Base-by-base conservation (phyloP, 345 rosid species). In the Salix suchowensis region DNA sequence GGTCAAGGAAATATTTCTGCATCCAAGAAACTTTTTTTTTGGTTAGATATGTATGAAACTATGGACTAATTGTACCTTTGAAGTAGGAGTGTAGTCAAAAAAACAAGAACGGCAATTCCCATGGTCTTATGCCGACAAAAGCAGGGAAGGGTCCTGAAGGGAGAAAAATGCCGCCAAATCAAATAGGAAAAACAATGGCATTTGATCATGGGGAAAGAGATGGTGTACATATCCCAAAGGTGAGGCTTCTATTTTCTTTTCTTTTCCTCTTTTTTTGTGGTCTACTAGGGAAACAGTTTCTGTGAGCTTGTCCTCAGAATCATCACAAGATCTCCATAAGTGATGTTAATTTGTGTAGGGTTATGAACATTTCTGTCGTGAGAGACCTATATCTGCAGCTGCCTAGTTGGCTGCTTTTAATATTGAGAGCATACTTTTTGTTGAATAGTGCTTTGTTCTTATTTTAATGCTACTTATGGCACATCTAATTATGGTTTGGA, bases 61-160 rank as follows among this genome's bases (percentile, higher is more conserved):
- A 34, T 37, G 8, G 34, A 71, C 78, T 82, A 54, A 74, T 52
- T 55, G 50, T 66, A 48, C 75, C 64, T 80, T 72, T 65, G 65
- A 77, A 78, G 66, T 85, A 85, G 90, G 83, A 79, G 70, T 48
- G 80, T 82, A 48, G 74, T 78, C n/a, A n/a, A 65, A 77, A 58
- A 66, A 75, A 67, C 70, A 85, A 77, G 82, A 87, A 78, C 66
- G 79, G 82, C 61, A 70, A n/a, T 78, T 75, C 71, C 30, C 74
- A 73, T 67, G 73, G 69, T 50, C 75, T 73, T 76, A 44, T 77
- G 44, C 71, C 75, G 60, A 70, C 74, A 78, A 86, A 78, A 76
- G 67, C 75, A 54, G 76, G 61, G 55, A 87, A 77, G 78, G 90
- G 78, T 68, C 71, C 73, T 52, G 89, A 80, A 64, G 84, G 60